Conservation (phyloP, 306 rosid genomes). For the Castanea crenata region DNA sequence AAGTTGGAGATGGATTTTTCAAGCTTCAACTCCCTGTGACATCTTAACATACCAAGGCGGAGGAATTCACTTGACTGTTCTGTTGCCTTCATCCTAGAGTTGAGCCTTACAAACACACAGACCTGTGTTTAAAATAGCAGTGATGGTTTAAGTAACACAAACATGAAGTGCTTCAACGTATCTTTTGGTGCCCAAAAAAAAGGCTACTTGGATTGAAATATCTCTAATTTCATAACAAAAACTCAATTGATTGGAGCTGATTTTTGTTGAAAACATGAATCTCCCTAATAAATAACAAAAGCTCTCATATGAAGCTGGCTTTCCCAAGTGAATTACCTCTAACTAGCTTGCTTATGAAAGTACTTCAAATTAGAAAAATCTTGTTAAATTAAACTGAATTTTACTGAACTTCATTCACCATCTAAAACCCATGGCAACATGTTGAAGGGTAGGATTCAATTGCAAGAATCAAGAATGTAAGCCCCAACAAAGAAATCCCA, state of each 20-base stretch:
- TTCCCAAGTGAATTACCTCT: no score
- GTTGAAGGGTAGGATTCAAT: background rate
- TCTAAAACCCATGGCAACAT: background rate
- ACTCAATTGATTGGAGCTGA: no score
- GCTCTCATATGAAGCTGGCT: no score
- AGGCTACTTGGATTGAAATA: background rate
- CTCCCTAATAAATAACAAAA: no score
- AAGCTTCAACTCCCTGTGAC: conserved; percentile 78
- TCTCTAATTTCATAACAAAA: no score
- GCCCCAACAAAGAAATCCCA: background rate
- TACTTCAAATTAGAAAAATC: no score
- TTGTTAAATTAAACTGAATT: background rate
- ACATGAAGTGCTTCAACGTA: background rate
- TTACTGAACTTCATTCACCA: background rate
- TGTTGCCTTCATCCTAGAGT: conserved; percentile 36
- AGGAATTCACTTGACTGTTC: conserved; percentile 43
- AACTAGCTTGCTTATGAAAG: no score
- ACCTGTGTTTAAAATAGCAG: conserved; percentile 40
- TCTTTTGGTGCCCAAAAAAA: background rate
- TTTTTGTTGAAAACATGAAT: no score
- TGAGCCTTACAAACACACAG: conserved; percentile 64
- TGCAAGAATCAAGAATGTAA: no score
- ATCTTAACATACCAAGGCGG: conserved; percentile 59
- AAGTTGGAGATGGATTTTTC: conserved; percentile 51
- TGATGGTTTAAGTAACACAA: background rate